A percentile compares a stretch with the other conserved stretches of the same genome.
Evolutionary conservation across 2,329 filamentous ascomycete species (phyloP).

Genomic region (Colletotrichum plurivorum): DNA sequence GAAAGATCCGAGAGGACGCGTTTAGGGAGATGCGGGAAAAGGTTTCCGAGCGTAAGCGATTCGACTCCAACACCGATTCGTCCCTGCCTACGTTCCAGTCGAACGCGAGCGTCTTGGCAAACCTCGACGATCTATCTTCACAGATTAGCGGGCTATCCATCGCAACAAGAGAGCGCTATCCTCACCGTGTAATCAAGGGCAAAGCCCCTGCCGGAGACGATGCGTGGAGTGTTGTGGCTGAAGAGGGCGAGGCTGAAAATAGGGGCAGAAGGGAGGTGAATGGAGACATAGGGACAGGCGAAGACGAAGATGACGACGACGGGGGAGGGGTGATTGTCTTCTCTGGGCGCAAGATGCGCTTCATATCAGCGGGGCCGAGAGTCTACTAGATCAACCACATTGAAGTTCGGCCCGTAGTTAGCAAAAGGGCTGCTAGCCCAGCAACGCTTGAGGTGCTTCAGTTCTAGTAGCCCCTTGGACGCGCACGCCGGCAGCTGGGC

Average conservation of each 20-base stretch:
- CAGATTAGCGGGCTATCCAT: neutral
- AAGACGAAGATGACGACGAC: conserved; percentile 3
- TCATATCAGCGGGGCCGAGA: no score
- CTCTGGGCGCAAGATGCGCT: neutral
- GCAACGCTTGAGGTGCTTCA: no score
- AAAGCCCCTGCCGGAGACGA: neutral
- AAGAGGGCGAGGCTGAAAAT: neutral
- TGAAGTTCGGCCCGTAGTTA: no score
- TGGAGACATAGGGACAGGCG: no score
- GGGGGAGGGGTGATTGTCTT: conserved; percentile 2
- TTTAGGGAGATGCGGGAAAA: conserved; percentile 28
- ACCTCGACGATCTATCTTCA: neutral
- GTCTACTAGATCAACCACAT: no score
- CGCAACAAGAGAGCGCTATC: no score
- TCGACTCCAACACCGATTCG: conserved; percentile 20
- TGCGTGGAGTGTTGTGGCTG: neutral
- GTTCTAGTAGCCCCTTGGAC: no score
- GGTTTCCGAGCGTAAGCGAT: conserved; percentile 20
- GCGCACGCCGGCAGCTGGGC: no score
- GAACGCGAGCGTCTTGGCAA: neutral
- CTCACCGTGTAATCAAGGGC: no score
- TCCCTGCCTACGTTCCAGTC: conserved; percentile 10
- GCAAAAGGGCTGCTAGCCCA: no score
- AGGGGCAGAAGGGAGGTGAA: neutral
- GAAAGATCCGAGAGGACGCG: conserved; percentile 11